Conservation (phyloP, 345 rosid genomes). For the Diplotaxis tenuifolia region DNA sequence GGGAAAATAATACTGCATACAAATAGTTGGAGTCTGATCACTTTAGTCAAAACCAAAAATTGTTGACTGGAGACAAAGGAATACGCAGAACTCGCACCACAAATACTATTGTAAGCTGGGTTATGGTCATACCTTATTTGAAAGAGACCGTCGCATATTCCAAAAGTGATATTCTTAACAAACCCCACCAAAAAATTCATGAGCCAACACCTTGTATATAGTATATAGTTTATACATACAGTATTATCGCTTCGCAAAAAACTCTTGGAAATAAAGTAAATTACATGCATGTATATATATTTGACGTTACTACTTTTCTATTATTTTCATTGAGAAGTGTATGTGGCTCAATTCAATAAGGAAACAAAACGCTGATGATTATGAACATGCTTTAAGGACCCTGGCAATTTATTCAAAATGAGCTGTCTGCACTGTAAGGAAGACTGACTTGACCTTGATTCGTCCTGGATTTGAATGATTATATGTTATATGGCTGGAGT, state of each 20-base stretch:
- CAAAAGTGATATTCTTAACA: background rate
- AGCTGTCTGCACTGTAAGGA: conserved; percentile 26
- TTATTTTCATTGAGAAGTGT: background rate
- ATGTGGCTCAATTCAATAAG: conserved; percentile 2
- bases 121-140: background rate
- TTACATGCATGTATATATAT: too few species aligned
- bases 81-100: background rate
- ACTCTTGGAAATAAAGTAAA: too few species aligned
- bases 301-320: too few species aligned
- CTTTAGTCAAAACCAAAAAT: too few species aligned
- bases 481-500: background rate
- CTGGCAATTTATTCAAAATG: conserved; percentile 15
- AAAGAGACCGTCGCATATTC: background rate
- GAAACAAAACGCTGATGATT: conserved; percentile 6
- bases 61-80: too few species aligned
- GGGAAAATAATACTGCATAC: too few species aligned
- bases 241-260: too few species aligned
- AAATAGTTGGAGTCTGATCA: too few species aligned
- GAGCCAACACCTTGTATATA: background rate
- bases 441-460: background rate
- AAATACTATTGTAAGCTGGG: background rate
- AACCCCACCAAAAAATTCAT: background rate
- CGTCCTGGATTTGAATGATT: conserved; percentile 5
- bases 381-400: background rate
- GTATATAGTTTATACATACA: background rate